Evolutionary conservation across 495 filamentous ascomycete species (phyloP).

Genomic region (Penicillium argentinense): DNA sequence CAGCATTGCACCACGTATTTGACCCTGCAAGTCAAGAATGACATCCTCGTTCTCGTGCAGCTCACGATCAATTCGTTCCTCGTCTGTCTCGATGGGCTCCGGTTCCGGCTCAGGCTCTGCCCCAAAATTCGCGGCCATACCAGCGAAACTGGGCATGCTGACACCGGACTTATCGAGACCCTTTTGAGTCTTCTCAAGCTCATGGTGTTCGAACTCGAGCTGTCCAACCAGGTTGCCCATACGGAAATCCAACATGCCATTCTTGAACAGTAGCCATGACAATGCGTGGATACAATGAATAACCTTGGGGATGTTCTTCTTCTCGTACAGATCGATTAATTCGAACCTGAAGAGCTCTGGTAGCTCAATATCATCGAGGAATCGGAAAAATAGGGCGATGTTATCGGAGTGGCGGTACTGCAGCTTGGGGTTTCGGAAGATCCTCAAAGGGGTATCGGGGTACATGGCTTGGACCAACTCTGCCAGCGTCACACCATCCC

Average conservation of each 20-base stretch:
- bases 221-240: conserved; percentile 99
- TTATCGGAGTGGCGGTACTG: conserved; percentile 98
- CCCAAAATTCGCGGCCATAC: conserved; percentile 93
- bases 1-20: conserved; percentile 77
- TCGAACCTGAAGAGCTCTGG: conserved; percentile 99
- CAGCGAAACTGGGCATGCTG: conserved; percentile 95
- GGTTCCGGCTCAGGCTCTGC: conserved; percentile 68
- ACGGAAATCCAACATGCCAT: conserved; percentile 89
- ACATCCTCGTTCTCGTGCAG: conserved; percentile 69
- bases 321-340: conserved; percentile 96
- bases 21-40: conserved; percentile 80
- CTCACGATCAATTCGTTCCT: conserved; percentile 85
- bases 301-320: conserved; percentile 99
- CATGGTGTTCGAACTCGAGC: conserved; percentile 95
- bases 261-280: conserved; percentile 92
- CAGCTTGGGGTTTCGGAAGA: conserved; percentile 79
- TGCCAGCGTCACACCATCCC: conserved; percentile 92
- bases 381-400: conserved; percentile 89
- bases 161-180: conserved; percentile 92
- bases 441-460: conserved; percentile 69
- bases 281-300: conserved; percentile 98
- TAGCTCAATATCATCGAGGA: conserved; percentile 87
- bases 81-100: conserved; percentile 81
- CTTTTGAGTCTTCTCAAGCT: conserved; percentile 94
- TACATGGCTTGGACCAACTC: conserved; percentile 93